phyloP scores from a whole-genome alignment of 23 red algal genomes.

The Gracilaria caudata region DNA sequence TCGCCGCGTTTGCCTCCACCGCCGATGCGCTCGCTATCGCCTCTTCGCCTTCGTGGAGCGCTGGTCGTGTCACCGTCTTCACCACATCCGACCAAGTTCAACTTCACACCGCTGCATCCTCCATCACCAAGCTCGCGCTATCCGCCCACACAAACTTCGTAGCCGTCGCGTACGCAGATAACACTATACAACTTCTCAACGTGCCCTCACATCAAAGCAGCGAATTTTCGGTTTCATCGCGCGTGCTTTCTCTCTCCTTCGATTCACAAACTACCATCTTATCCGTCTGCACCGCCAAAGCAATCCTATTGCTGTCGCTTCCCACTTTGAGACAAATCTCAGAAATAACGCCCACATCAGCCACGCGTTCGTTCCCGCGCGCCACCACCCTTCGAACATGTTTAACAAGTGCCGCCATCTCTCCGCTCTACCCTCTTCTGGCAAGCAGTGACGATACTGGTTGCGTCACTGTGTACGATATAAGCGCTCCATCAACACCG shows the following conservation, averaged over 20 bases:
- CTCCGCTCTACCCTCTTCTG: constrained; percentile 36
- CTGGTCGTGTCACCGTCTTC: not conserved
- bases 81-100: not conserved
- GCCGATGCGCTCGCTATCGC: not conserved
- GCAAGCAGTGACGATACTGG: constrained; percentile 50
- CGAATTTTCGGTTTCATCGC: not conserved
- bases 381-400: constrained; percentile 1
- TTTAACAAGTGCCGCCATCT: constrained; percentile 54
- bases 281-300: not conserved
- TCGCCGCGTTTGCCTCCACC: constrained; percentile 3
- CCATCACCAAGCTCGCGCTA: constrained; percentile 8
- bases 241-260: constrained; percentile 1
- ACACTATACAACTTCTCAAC: constrained; percentile 10
- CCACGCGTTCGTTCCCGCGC: constrained; percentile 10
- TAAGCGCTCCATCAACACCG: not conserved
- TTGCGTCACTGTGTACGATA: constrained; percentile 61
- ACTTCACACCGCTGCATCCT: not conserved
- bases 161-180: not conserved
- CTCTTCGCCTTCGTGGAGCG: not conserved
- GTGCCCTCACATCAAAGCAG: not conserved
- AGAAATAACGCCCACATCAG: constrained; percentile 15
- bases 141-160: not conserved
- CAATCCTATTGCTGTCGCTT: not conserved
- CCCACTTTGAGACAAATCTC: constrained; percentile 2
- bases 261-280: not conserved